Conservation (phyloP, 257 asterid species). For the Solanum paucissectum region DNA sequence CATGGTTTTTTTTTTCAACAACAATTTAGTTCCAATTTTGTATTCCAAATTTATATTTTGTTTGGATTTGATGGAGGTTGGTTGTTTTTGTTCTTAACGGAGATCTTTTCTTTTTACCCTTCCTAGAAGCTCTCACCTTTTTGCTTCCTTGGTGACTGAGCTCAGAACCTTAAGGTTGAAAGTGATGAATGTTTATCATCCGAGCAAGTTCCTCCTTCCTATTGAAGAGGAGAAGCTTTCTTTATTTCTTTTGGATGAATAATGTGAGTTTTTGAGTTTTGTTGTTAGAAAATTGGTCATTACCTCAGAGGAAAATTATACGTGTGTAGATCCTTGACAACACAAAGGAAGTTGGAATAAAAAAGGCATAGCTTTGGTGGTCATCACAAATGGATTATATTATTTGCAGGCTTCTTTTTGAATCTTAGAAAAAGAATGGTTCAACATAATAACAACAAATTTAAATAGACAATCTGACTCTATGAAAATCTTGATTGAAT, state of each 20-base stretch:
- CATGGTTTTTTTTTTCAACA: not conserved
- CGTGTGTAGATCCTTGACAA: not conserved
- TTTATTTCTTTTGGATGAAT: not conserved
- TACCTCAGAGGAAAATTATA: not conserved
- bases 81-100: not conserved
- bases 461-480: not conserved
- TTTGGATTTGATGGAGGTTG: not conserved
- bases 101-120: not conserved
- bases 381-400: not conserved
- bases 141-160: not conserved
- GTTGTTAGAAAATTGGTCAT: not conserved
- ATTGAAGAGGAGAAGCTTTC: not conserved
- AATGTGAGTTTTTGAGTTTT: not conserved
- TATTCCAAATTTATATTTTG: not conserved
- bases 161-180: not conserved
- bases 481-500: not conserved
- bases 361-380: too few species aligned
- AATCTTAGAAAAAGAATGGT: not conserved
- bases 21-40: not conserved
- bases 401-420: not conserved
- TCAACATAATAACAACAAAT: not conserved
- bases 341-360: not conserved
- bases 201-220: not conserved
- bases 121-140: not conserved
- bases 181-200: not conserved